Percentiles rank a stretch among this genome's conserved stretches.
These are phyloP conservation scores for Paramecium caudatum DNA, from an alignment of 73 alveolate species.

Conservation along the genomic window DNA sequence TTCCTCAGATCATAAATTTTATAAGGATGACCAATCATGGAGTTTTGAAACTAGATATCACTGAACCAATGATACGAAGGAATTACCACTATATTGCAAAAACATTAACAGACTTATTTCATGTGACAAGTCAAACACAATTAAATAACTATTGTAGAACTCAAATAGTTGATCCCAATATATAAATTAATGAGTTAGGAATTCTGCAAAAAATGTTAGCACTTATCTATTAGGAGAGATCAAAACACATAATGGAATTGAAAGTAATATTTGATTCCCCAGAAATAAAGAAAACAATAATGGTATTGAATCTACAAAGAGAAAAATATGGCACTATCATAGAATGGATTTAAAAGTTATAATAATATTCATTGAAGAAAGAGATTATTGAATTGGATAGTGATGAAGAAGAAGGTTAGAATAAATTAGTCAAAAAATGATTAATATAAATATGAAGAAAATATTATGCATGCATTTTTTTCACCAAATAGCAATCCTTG, in stretches of 20 bases:
- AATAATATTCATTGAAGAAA: not conserved
- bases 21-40: slow-evolving; percentile 19
- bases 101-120: not conserved
- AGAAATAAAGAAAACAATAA: not conserved
- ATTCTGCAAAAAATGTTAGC: not conserved
- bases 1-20: slow-evolving; percentile 14
- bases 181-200: not conserved
- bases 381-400: not conserved
- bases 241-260: not conserved
- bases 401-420: not conserved
- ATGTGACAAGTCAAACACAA: slow-evolving; percentile 1
- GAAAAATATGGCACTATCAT: not conserved
- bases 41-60: not conserved
- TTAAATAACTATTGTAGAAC: slow-evolving; percentile 27
- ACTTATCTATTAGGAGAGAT: not conserved
- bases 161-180: not conserved
- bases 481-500: not conserved
- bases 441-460: not conserved
- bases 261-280: not conserved
- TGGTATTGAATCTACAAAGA: not conserved
- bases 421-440: not conserved
- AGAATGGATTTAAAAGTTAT: not conserved
- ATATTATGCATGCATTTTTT: not conserved
- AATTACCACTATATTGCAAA: not conserved
- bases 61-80: not conserved